Evolutionary conservation across 805 yeast genomes (phyloP).

Genomic region (Saturnispora gosingensis): DNA sequence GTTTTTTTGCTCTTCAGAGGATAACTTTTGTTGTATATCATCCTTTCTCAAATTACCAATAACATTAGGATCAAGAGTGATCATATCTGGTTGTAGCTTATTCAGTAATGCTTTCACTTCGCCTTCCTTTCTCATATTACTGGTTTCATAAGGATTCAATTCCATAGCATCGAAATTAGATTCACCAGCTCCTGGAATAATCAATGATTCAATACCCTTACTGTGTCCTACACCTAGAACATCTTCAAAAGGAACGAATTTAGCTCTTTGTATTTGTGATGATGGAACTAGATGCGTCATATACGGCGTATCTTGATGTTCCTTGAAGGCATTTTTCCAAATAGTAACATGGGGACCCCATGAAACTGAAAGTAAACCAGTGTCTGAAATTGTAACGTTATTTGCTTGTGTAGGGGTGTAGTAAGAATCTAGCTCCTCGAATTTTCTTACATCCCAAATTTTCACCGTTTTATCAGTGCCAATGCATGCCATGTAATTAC

Average conservation of each 20-base stretch:
- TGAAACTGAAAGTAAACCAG: constrained; percentile 79
- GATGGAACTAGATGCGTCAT: constrained; percentile 86
- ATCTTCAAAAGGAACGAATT: constrained; percentile 94
- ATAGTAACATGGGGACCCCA: constrained; percentile 94
- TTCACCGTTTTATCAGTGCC: constrained; percentile 80
- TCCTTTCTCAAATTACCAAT: constrained; percentile 72
- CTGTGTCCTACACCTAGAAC: constrained; percentile 83
- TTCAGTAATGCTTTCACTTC: constrained; percentile 82
- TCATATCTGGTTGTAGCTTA: constrained; percentile 87
- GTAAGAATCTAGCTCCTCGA: constrained; percentile 65
- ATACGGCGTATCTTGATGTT: constrained; percentile 73
- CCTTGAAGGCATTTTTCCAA: constrained; percentile 78
- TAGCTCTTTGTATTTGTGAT: constrained; percentile 54
- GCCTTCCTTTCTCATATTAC: constrained; percentile 85
- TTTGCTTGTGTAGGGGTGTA: constrained; percentile 77
- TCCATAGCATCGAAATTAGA: constrained; percentile 95
- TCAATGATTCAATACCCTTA: constrained; percentile 69
- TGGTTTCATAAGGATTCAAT: constrained; percentile 83
- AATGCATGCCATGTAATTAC: constrained; percentile 86
- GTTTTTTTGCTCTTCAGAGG: constrained; percentile 38
- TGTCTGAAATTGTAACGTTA: constrained; percentile 71
- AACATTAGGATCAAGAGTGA: constrained; percentile 77
- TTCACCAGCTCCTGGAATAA: constrained; percentile 96
- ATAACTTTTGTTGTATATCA: constrained; percentile 40
- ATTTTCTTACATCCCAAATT: constrained; percentile 88